phyloP scores from a whole-genome alignment of 2,329 filamentous ascomycete genomes.

The Penicillium digitatum region DNA sequence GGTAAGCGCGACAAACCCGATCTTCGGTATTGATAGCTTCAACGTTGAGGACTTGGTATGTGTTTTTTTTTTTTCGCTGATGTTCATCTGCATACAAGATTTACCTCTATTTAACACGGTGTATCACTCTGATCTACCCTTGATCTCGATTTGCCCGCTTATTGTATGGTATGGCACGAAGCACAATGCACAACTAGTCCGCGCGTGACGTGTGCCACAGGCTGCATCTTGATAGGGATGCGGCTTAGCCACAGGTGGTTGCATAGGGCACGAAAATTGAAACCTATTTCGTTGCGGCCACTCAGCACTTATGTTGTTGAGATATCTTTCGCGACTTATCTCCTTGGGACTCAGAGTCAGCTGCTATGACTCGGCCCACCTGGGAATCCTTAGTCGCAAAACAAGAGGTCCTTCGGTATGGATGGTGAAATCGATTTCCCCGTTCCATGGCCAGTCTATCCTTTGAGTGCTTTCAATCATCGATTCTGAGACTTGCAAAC shows the following conservation, averaged over 20 bases:
- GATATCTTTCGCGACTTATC: conserved; percentile 47
- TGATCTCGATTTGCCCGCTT: conserved; percentile 53
- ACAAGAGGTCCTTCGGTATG: conserved; percentile 23
- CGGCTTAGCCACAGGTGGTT: conserved; percentile 49
- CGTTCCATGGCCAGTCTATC: conserved; percentile 57
- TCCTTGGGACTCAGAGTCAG: conserved; percentile 36
- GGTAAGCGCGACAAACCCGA: conserved; percentile 18
- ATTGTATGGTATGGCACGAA: conserved; percentile 57
- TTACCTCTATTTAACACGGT: conserved; percentile 2
- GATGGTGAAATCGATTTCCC: conserved; percentile 49
- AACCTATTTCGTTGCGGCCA: conserved; percentile 46
- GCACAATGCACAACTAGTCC: conserved; percentile 60
- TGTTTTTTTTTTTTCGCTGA: too few species aligned
- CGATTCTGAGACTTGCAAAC: conserved; percentile 21
- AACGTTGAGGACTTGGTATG: too few species aligned
- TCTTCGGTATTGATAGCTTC: neutral
- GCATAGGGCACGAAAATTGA: conserved; percentile 47
- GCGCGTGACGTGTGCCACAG: conserved; percentile 52
- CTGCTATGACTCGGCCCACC: conserved; percentile 40
- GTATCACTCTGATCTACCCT: conserved; percentile 51
- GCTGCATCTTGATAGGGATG: conserved; percentile 56
- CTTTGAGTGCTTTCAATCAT: conserved; percentile 47
- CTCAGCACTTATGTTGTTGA: conserved; percentile 41
- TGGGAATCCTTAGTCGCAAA: conserved; percentile 53
- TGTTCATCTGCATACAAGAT: neutral